Evolutionary conservation across 352 stramenopile species (phyloP).

Genomic region (Globisporangium cystogenes): DNA sequence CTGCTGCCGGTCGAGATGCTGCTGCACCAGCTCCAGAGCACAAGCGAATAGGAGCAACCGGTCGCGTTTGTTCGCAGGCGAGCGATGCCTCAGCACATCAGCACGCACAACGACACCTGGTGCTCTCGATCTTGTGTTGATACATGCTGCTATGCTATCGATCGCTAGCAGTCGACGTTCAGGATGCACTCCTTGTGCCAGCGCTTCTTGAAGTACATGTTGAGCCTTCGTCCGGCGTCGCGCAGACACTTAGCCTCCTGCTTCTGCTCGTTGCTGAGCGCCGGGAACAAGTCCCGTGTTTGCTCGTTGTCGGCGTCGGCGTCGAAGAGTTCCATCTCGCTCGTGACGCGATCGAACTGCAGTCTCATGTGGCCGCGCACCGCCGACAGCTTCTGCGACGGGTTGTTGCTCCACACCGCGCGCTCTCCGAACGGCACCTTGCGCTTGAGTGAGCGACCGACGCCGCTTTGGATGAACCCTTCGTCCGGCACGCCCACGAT

Average conservation of each 20-base stretch:
- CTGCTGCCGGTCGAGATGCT: constrained; percentile 6
- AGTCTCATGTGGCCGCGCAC: constrained; percentile 30
- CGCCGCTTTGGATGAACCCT: constrained; percentile 30
- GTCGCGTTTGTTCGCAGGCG: neutral
- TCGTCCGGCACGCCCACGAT: constrained; percentile 27
- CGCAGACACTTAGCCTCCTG: constrained; percentile 13
- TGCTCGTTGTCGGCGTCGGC: constrained; percentile 34
- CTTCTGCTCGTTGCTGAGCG: constrained; percentile 14
- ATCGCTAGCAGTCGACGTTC: neutral
- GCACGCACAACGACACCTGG: no score
- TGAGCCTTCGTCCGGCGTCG: constrained; percentile 26
- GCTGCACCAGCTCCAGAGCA: neutral
- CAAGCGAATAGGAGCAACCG: neutral
- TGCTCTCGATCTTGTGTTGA: no score
- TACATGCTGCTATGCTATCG: neutral
- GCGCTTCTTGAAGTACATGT: constrained; percentile 48
- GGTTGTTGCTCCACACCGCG: constrained; percentile 54
- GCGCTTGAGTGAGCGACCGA: constrained; percentile 38
- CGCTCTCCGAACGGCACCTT: constrained; percentile 23
- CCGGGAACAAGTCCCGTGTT: constrained; percentile 24
- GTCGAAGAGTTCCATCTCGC: constrained; percentile 30
- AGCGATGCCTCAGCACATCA: no score
- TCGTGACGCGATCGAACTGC: constrained; percentile 34
- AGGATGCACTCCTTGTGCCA: constrained; percentile 14
- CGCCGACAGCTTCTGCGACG: constrained; percentile 31